These are phyloP conservation scores for Neonectria ditissima DNA, from an alignment of 2,329 filamentous ascomycete species.

Conservation along the genomic window DNA sequence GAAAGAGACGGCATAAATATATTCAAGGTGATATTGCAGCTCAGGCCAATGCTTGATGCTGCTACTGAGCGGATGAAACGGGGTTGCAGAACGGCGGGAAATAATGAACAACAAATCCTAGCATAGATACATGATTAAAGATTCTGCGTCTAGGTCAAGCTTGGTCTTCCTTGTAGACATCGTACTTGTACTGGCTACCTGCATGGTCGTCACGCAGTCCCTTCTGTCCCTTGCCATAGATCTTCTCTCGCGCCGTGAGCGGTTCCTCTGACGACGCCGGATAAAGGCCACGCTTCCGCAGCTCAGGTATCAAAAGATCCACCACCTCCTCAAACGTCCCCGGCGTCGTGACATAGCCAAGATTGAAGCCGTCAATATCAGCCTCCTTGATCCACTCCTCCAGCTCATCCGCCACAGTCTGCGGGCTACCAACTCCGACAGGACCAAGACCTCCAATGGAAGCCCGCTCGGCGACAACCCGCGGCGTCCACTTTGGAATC, in stretches of 20 bases:
- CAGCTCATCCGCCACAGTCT: slow-evolving; percentile 58
- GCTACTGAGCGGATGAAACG: no score
- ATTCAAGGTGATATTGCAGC: not conserved
- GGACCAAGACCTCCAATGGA: slow-evolving; percentile 56
- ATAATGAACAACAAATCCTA: not conserved
- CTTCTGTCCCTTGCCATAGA: slow-evolving; percentile 70
- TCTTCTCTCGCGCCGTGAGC: slow-evolving; percentile 68
- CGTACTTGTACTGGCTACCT: slow-evolving; percentile 71
- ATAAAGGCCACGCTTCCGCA: slow-evolving; percentile 47
- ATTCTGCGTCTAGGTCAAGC: not conserved
- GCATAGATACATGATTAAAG: not conserved
- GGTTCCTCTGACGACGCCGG: slow-evolving; percentile 45
- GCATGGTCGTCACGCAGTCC: slow-evolving; percentile 68
- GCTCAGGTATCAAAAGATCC: slow-evolving; percentile 47
- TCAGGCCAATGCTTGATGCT: not conserved
- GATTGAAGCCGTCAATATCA: slow-evolving; percentile 56
- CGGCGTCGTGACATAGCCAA: slow-evolving; percentile 58
- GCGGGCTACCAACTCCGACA: slow-evolving; percentile 52
- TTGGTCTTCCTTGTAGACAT: slow-evolving; percentile 67
- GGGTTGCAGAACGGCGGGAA: no score
- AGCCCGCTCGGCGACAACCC: slow-evolving; percentile 55
- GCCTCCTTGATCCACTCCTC: slow-evolving; percentile 58
- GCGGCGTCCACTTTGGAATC: slow-evolving; percentile 58
- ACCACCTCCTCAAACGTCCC: slow-evolving; percentile 51
- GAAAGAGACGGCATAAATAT: slow-evolving; percentile 7